Evolutionary conservation across 345 rosid genomes (phyloP).

Genomic region (Barbarea vulgaris): DNA sequence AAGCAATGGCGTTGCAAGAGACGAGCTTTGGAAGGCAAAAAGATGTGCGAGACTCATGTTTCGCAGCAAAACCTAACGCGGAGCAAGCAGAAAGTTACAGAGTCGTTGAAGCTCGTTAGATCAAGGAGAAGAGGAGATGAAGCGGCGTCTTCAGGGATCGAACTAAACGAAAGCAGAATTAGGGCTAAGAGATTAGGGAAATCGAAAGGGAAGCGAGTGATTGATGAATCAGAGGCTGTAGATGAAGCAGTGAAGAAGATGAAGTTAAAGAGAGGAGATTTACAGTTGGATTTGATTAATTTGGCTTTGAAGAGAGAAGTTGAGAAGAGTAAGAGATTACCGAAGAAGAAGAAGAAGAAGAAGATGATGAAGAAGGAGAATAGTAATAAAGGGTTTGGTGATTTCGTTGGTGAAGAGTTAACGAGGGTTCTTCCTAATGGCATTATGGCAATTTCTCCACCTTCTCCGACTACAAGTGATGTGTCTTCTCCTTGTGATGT

Average conservation of each 20-base stretch:
- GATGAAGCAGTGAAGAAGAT: constrained; percentile 58
- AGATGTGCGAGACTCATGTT: constrained; percentile 82
- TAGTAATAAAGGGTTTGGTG: constrained; percentile 41
- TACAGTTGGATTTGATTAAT: constrained; percentile 72
- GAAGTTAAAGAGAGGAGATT: constrained; percentile 67
- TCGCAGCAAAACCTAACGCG: constrained; percentile 67
- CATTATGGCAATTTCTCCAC: constrained; percentile 75
- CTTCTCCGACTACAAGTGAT: constrained; percentile 50
- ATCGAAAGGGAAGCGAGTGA: constrained; percentile 45
- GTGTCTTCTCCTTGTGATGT: constrained; percentile 62
- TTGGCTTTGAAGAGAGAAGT: constrained; percentile 83
- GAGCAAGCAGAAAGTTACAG: constrained; percentile 62
- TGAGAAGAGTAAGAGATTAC: constrained; percentile 60
- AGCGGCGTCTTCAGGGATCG: constrained; percentile 21
- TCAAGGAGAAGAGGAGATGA: constrained; percentile 35
- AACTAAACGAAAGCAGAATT: constrained; percentile 39
- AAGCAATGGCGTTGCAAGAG: constrained; percentile 89
- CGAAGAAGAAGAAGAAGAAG: constrained; percentile 42
- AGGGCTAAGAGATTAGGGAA: constrained; percentile 56
- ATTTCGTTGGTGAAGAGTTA: constrained; percentile 57
- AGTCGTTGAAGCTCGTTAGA: constrained; percentile 61
- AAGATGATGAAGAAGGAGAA: constrained; percentile 36
- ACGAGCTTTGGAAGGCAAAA: constrained; percentile 72
- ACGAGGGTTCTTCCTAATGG: constrained; percentile 88
- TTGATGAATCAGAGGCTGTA: constrained; percentile 51